Conservation (phyloP, 2,329 filamentous ascomycete species). For the Dactylellina parvicollis region DNA sequence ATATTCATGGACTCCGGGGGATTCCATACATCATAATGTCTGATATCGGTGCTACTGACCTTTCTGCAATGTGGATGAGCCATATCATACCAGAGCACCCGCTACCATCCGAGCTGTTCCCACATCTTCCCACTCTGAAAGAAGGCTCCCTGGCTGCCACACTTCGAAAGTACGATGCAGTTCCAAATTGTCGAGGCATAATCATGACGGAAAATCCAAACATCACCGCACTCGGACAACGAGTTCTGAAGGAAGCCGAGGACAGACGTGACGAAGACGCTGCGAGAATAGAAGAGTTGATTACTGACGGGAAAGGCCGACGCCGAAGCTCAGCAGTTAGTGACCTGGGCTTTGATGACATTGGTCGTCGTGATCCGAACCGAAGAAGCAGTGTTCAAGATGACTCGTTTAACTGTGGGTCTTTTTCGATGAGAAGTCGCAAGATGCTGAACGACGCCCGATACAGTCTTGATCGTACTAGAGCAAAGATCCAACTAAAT, state of each 20-base stretch:
- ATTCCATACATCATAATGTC: slow-evolving; percentile 49
- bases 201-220: slow-evolving; percentile 34
- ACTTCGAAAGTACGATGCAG: slow-evolving; percentile 36
- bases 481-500: slow-evolving; percentile 42
- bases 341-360: slow-evolving; percentile 27
- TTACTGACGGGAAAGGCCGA: slow-evolving; percentile 39
- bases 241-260: slow-evolving; percentile 40
- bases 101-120: slow-evolving; percentile 33
- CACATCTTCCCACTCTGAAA: slow-evolving; percentile 43
- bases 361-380: slow-evolving; percentile 15
- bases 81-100: slow-evolving; percentile 49
- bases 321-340: slow-evolving; percentile 36
- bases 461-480: slow-evolving; percentile 39
- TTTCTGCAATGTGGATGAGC: slow-evolving; percentile 50
- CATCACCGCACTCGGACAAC: slow-evolving; percentile 28
- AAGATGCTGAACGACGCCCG: slow-evolving; percentile 37
- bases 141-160: slow-evolving; percentile 36
- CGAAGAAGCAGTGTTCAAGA: slow-evolving; percentile 33
- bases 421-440: slow-evolving; percentile 3
- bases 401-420: not conserved
- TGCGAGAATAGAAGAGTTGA: slow-evolving; percentile 32
- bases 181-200: slow-evolving; percentile 38
- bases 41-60: slow-evolving; percentile 30
- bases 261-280: slow-evolving; percentile 41
- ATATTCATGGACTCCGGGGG: slow-evolving; percentile 48